Base-by-base conservation (phyloP, 176 grass and related monocot species). In the Zizania latifolia region DNA sequence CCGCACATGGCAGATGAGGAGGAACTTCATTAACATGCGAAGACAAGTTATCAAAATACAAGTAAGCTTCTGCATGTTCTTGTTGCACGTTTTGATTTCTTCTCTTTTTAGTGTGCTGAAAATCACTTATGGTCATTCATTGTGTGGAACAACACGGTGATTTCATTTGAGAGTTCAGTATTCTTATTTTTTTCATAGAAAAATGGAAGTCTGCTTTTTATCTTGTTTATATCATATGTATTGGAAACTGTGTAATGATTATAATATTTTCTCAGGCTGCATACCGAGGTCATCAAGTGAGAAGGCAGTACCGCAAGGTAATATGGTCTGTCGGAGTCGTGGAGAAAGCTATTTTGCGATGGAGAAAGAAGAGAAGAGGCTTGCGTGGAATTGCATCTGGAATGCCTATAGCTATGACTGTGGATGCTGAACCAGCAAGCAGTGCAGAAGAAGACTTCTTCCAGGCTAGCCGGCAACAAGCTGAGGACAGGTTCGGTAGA, bases 321-420 rank as follows among this genome's bases (percentile, higher is more conserved):
- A 75, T 89, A 81, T 99, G 95, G 95, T 99, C 95, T 8, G 95
- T 99, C 46, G 95, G 95, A 50, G 32, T 99, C 1, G 76, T 99
- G 69, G 91, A 94, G 85, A 99, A 99, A 86, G 95, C 89, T 54
- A 92, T 99, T 53, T 71, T 99, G 78, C 86, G 95, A 72, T 99
- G 95, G 95, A 86, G 95, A 62, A 82, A 90, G 63, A 99, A 99
- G 82, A 90, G 82, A 87, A 89, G 75, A 67, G 95, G 95, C 34
- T 70, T 99, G 65, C 95, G 95, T 17, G 95, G 95, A 53, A 88
- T 99, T 82, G 80, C 53, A 83, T 65, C 83, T 82, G 91, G 86
- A 87, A 60, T 86, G 74, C 71, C 75, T 72, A 58, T 83, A 44
- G 80, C 53, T 61, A 99, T 99, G 89, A 71, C 44, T 9, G 7